These are phyloP conservation scores for Cystobasidium onofrii DNA, from an alignment of 768 basidiomycete genomes.

Conservation along the genomic window DNA sequence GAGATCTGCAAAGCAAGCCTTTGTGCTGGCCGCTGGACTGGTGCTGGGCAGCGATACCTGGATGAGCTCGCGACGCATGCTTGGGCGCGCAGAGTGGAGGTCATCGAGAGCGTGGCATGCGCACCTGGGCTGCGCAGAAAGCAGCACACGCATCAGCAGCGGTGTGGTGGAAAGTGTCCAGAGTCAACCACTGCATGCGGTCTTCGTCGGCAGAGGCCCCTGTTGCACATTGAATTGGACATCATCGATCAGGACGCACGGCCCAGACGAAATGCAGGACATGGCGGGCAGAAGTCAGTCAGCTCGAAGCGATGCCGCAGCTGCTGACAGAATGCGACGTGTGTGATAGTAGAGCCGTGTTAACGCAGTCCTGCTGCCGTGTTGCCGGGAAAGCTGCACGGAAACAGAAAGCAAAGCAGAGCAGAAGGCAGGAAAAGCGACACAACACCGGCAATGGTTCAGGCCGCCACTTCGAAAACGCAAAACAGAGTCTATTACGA, in stretches of 20 bases:
- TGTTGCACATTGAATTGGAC: neutral
- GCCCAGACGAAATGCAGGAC: too few relatives aligned
- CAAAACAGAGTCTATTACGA: neutral
- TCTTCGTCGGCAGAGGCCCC: neutral
- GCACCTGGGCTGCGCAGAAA: neutral
- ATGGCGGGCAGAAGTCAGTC: too few relatives aligned
- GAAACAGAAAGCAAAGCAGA: neutral
- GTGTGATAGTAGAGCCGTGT: too few relatives aligned
- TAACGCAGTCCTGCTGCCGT: neutral
- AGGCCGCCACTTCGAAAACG: neutral
- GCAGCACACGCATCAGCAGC: neutral
- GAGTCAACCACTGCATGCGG: neutral
- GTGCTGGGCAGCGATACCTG: constrained; percentile 33
- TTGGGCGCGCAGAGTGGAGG: neutral
- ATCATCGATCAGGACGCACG: neutral
- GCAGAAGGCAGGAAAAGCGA: neutral
- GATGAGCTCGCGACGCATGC: constrained; percentile 31
- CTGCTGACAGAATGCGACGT: too few relatives aligned
- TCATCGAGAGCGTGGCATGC: neutral
- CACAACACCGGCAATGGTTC: neutral
- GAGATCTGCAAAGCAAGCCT: constrained; percentile 31
- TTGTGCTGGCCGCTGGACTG: neutral
- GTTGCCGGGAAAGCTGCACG: neutral
- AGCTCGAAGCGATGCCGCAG: too few relatives aligned
- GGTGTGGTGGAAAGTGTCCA: neutral